Percentiles rank a stretch among this genome's conserved stretches.
These are phyloP conservation scores for Wallacemonas sp. DNA, from an alignment of 208 protist genomes.

Conservation along the genomic window DNA sequence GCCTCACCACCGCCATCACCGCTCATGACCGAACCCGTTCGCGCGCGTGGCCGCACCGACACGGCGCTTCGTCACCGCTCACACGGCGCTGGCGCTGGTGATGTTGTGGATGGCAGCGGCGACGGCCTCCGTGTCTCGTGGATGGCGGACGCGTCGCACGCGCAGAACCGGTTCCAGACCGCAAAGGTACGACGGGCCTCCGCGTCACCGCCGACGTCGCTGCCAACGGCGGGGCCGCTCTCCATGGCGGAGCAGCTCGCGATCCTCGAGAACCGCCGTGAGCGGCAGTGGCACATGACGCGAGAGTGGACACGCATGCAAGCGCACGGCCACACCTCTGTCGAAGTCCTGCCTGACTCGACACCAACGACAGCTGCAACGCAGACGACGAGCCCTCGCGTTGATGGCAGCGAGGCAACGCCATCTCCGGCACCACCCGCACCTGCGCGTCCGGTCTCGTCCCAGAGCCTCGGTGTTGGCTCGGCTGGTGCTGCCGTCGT, in stretches of 20 bases:
- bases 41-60: constrained; percentile 8
- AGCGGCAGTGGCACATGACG: constrained; percentile 42
- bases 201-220: not conserved
- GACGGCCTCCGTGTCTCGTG: not conserved
- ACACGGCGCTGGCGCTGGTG: not conserved
- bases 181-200: not conserved
- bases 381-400: not conserved
- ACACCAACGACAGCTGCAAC: not conserved
- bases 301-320: constrained; percentile 1
- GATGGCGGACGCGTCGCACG: not conserved
- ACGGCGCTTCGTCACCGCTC: not conserved
- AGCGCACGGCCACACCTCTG: not conserved
- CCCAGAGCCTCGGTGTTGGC: not conserved
- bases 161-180: not conserved
- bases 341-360: not conserved
- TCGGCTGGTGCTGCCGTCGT: not conserved
- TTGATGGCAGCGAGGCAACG: no score
- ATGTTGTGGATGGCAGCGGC: not conserved
- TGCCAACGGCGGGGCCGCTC: not conserved
- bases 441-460: not conserved
- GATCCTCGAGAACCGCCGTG: constrained; percentile 42
- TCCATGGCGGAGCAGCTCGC: constrained; percentile 54
- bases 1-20: not conserved
- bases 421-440: not conserved
- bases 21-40: not conserved